Conservation (phyloP, 108 stramenopile species). For the Fragilaria radians region DNA sequence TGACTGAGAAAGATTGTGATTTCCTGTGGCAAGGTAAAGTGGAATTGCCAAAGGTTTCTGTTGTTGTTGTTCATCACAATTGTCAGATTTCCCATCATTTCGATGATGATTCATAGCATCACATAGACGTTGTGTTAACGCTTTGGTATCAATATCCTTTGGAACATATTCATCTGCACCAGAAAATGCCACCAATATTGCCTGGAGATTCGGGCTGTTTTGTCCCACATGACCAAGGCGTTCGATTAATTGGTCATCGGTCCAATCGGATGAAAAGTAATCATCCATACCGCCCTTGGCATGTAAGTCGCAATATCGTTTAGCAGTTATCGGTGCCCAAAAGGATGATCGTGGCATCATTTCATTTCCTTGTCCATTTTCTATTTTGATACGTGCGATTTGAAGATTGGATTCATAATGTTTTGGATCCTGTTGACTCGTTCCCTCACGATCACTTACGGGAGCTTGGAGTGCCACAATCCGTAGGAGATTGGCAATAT, state of each 20-base stretch:
- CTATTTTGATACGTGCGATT: slow-evolving; percentile 38
- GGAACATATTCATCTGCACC: slow-evolving; percentile 88
- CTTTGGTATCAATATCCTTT: slow-evolving; percentile 22
- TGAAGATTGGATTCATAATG: slow-evolving; percentile 31
- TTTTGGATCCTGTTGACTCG: slow-evolving; percentile 12
- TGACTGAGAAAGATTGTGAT: slow-evolving; percentile 72
- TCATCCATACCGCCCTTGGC: slow-evolving; percentile 81
- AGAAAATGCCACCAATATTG: slow-evolving; percentile 70
- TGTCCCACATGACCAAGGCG: slow-evolving; percentile 58
- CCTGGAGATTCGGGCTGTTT: neutral
- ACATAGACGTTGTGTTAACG: slow-evolving; percentile 56
- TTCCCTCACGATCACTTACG: slow-evolving; percentile 85
- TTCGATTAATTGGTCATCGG: slow-evolving; percentile 59
- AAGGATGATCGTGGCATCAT: slow-evolving; percentile 87
- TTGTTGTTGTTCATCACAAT: no score
- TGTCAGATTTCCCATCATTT: neutral
- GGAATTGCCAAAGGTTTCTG: slow-evolving; percentile 32
- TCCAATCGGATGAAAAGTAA: slow-evolving; percentile 88
- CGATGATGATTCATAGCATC: slow-evolving; percentile 58
- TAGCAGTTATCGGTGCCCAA: slow-evolving; percentile 92
- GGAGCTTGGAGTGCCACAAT: slow-evolving; percentile 88
- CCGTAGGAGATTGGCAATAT: slow-evolving; percentile 33
- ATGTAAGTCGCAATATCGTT: slow-evolving; percentile 74
- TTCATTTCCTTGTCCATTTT: slow-evolving; percentile 46
- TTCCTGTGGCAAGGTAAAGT: slow-evolving; percentile 46